phyloP scores from a whole-genome alignment of 2,329 filamentous ascomycete genomes.

The Cordyceps javanica region DNA sequence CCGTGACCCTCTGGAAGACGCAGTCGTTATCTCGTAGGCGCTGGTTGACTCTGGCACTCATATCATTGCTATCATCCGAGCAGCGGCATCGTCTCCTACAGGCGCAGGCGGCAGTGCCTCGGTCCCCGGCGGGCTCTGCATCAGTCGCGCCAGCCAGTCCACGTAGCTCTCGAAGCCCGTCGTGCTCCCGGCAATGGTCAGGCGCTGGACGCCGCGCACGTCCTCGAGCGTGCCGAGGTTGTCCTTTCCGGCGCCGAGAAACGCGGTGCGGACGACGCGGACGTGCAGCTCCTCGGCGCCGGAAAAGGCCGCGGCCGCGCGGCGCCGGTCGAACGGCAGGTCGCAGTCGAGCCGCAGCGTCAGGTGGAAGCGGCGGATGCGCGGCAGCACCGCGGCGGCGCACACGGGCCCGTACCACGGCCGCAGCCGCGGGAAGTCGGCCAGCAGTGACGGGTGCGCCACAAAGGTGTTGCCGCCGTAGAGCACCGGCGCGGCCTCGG shows the following conservation, averaged over 20 bases:
- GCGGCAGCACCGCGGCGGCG: slow-evolving; percentile 22
- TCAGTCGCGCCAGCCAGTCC: slow-evolving; percentile 32
- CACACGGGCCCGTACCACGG: slow-evolving; percentile 26
- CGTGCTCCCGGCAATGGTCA: slow-evolving; percentile 31
- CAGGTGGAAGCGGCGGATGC: slow-evolving; percentile 34
- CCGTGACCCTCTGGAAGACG: too few species aligned
- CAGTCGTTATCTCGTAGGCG: too few species aligned
- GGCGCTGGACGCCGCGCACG: slow-evolving; percentile 33
- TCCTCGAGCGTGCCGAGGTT: slow-evolving; percentile 36
- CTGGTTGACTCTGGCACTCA: neutral
- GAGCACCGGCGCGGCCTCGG: slow-evolving; percentile 34
- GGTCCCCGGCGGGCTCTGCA: slow-evolving; percentile 25
- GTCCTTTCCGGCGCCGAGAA: slow-evolving; percentile 31
- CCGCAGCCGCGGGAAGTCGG: slow-evolving; percentile 34
- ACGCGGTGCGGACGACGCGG: slow-evolving; percentile 32
- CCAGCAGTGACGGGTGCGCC: slow-evolving; percentile 35
- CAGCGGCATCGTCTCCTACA: neutral
- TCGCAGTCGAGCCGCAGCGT: slow-evolving; percentile 36
- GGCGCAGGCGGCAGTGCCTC: slow-evolving; percentile 19
- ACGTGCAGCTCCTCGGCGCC: slow-evolving; percentile 34
- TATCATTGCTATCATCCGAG: neutral
- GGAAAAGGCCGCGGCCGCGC: slow-evolving; percentile 29
- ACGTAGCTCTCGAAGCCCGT: slow-evolving; percentile 38
- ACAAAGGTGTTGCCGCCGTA: slow-evolving; percentile 39
- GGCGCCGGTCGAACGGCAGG: slow-evolving; percentile 25